A percentile compares a stretch with the other conserved stretches of the same genome.
Conservation (phyloP, 495 filamentous ascomycete genomes). For the Lepidopterella palustris region DNA sequence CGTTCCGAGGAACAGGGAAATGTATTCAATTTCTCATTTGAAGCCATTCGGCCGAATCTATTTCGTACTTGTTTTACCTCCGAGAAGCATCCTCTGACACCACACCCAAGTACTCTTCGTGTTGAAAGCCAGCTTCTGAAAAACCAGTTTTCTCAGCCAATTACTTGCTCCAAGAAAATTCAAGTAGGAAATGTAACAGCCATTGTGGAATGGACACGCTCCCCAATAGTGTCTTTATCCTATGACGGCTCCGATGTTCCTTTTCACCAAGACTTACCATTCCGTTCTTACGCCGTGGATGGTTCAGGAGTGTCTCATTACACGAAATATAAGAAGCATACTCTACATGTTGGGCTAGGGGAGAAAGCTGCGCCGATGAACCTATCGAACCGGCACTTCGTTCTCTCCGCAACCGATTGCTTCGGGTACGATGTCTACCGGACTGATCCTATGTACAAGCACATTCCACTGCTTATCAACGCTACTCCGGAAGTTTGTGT, state of each 20-base stretch:
- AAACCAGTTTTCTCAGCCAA: conserved; percentile 29
- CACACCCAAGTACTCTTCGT: conserved; percentile 50
- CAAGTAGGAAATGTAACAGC: conserved; percentile 46
- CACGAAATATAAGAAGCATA: conserved; percentile 49
- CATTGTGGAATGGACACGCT: conserved; percentile 48
- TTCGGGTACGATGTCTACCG: conserved; percentile 65
- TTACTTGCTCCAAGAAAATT: conserved; percentile 32
- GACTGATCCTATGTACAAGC: conserved; percentile 67
- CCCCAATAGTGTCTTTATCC: conserved; percentile 52
- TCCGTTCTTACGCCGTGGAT: conserved; percentile 57
- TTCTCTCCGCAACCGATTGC: conserved; percentile 59
- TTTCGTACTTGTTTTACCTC: conserved; percentile 62
- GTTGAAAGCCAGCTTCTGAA: conserved; percentile 38
- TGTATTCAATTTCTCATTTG: conserved; percentile 51
- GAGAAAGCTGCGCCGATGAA: conserved; percentile 68
- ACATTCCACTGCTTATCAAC: conserved; percentile 62
- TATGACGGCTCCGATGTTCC: conserved; percentile 44
- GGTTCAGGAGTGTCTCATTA: conserved; percentile 55
- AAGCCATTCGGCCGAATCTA: conserved; percentile 51
- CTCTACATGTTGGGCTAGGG: conserved; percentile 59
- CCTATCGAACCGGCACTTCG: conserved; percentile 58
- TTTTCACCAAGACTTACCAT: conserved; percentile 52
- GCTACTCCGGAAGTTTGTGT: conserved; percentile 54
- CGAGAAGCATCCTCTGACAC: conserved; percentile 49
- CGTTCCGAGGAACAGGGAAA: conserved; percentile 37